Percentiles rank a stretch among this genome's conserved stretches.
Conservation (phyloP, 2,329 filamentous ascomycete genomes). For the Fusarium tuaranense region DNA sequence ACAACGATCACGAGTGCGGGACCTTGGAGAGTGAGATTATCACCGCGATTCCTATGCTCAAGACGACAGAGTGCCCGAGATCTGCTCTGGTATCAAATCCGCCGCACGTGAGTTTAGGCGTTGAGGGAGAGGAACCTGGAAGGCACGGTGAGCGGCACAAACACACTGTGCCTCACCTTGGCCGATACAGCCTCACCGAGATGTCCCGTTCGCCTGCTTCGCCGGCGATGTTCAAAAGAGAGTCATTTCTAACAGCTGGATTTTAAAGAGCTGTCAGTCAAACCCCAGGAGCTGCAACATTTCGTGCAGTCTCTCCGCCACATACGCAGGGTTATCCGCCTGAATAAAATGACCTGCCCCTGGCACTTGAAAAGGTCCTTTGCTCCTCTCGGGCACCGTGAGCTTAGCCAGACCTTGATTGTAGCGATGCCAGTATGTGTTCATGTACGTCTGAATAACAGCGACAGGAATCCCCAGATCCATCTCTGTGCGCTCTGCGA, state of each 20-base stretch:
- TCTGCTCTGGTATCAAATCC: no score
- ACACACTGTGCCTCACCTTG: neutral
- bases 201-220: neutral
- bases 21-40: no score
- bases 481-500: conserved; percentile 15
- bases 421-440: conserved; percentile 65
- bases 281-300: conserved; percentile 14
- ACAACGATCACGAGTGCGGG: no score
- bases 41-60: no score
- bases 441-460: conserved; percentile 62
- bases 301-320: conserved; percentile 43
- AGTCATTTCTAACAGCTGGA: neutral
- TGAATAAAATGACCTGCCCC: conserved; percentile 55
- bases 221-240: neutral
- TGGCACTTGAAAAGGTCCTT: conserved; percentile 31
- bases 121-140: neutral
- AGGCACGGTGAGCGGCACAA: neutral
- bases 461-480: conserved; percentile 10
- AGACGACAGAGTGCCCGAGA: no score
- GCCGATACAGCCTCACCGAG: neutral
- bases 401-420: conserved; percentile 63
- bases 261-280: neutral
- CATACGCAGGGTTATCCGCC: conserved; percentile 61
- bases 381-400: conserved; percentile 54
- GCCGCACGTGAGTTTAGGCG: neutral